These are phyloP conservation scores for Rhamnella rubrinervis DNA, from an alignment of 331 rosid genomes.

Conservation along the genomic window DNA sequence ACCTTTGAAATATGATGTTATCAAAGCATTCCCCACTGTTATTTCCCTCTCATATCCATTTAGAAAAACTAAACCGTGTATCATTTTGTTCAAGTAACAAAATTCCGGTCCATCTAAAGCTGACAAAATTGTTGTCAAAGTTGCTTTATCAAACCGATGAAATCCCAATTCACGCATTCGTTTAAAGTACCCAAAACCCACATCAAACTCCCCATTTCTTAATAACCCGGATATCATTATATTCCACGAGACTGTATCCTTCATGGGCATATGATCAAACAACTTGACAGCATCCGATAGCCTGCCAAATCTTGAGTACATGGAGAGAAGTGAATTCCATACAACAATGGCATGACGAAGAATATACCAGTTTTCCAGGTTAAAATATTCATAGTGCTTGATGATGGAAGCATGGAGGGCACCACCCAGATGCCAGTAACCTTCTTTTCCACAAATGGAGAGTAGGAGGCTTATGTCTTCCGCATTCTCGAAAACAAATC, in stretches of 20 bases:
- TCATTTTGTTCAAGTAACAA: constrained; percentile 42
- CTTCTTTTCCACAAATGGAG: constrained; percentile 54
- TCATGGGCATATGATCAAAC: constrained; percentile 60
- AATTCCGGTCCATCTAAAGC: constrained; percentile 58
- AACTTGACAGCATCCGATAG: constrained; percentile 43
- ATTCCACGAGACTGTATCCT: constrained; percentile 82
- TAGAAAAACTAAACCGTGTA: constrained; percentile 62
- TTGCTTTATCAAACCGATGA: constrained; percentile 61
- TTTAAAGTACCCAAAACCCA: constrained; percentile 52
- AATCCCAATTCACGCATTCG: constrained; percentile 35
- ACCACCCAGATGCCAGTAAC: constrained; percentile 57
- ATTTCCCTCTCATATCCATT: constrained; percentile 64
- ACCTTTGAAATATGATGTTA: constrained; percentile 73
- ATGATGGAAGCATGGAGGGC: constrained; percentile 75
- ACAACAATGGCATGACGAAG: constrained; percentile 41
- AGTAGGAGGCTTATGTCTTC: constrained; percentile 51
- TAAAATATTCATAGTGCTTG: constrained; percentile 36
- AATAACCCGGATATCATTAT: constrained; percentile 63
- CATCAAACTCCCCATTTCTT: constrained; percentile 39
- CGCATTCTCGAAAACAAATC: constrained; percentile 46
- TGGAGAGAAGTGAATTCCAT: constrained; percentile 69
- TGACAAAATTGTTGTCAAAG: constrained; percentile 66
- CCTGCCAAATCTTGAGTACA: constrained; percentile 52
- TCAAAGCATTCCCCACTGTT: constrained; percentile 76
- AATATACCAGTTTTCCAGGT: constrained; percentile 16